Evolutionary conservation across 1,284 basidiomycete genomes (phyloP).

Genomic region (Boletus nobilissimus): DNA sequence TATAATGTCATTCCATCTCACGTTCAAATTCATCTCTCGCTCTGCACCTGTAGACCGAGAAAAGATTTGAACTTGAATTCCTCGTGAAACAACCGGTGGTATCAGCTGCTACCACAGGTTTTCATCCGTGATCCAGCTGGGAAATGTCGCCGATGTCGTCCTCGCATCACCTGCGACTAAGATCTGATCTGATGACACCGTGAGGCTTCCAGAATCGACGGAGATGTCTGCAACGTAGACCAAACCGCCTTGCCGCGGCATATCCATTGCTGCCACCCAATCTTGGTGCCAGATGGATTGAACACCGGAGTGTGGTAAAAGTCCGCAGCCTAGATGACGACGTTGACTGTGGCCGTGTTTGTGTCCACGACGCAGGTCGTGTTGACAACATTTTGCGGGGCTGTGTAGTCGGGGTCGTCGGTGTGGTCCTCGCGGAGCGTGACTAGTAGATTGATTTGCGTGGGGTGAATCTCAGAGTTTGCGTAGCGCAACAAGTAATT

Average conservation of each 20-base stretch:
- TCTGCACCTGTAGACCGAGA: no score
- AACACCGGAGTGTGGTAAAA: conserved; percentile 66
- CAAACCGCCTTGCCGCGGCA: conserved; percentile 82
- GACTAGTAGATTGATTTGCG: conserved; percentile 32
- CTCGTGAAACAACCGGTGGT: no score
- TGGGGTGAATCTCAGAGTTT: conserved; percentile 36
- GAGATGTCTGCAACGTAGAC: conserved; percentile 62
- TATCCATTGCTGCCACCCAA: conserved; percentile 81
- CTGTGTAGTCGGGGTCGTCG: conserved; percentile 43
- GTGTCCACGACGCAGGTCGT: conserved; percentile 45
- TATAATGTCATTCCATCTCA: no score
- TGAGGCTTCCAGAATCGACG: neutral
- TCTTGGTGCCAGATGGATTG: conserved; percentile 69
- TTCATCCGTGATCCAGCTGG: conserved; percentile 66
- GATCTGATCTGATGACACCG: neutral
- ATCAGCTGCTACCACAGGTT: no score
- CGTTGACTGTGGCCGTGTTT: neutral
- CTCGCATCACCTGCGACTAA: conserved; percentile 44
- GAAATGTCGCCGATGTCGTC: neutral
- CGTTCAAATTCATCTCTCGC: no score
- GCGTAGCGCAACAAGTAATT: conserved; percentile 62
- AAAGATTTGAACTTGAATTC: no score
- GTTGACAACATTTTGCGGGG: neutral
- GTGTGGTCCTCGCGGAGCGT: conserved; percentile 66
- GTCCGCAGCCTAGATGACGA: conserved; percentile 54